Evolutionary conservation across 768 basidiomycete genomes (phyloP), one percentile per base, ranked within the genome.

Genomic region (Panus rudis): DNA sequence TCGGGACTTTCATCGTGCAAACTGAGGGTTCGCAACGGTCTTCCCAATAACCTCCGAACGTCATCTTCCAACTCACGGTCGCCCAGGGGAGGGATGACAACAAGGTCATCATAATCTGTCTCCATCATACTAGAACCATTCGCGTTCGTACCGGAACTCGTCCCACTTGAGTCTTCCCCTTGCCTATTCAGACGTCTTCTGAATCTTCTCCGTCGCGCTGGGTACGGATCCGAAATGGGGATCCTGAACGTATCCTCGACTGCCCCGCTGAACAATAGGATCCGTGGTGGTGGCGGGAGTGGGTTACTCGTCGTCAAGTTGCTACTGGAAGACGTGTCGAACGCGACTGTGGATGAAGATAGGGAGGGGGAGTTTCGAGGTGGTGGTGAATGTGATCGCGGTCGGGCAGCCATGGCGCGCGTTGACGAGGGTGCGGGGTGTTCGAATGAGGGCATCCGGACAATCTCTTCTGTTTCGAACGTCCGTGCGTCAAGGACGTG

Each of bases 401-500:
- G 48, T 22, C 52, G 56, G 14, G 40, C 22, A 0, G 48, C 34
- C 2, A 54, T n/a, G n/a, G n/a, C n/a, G n/a, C n/a, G 50, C 12
- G 37, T 43, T 5, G 50, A 38, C 35, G 44, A 45, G 41, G 25
- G 38, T 17, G 39, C 46, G 30, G 49, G 48, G 39, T 39, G 44
- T 27, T 39, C 49, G 40, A 67, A 59, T 20, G 62, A 62, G 3
- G 81, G 81, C 34, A 84, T 70, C 41, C 70, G 75, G 16, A 88
- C 59, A 14, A 82, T 71, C 47, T 87, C 79, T 48, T 85, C 81
- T 5, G 74, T 75, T 56, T 90, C 81, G 52, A 93, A 93, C 0
- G 89, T 92, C 34, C 79, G 73, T 3, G 91, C 89, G 55, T 96
- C 92, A 38, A 94, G 68, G 44, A 93, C 70, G 54, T 96, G 92